phyloP scores from a whole-genome alignment of 129 eudicot species.

The Lactuca sativa region DNA sequence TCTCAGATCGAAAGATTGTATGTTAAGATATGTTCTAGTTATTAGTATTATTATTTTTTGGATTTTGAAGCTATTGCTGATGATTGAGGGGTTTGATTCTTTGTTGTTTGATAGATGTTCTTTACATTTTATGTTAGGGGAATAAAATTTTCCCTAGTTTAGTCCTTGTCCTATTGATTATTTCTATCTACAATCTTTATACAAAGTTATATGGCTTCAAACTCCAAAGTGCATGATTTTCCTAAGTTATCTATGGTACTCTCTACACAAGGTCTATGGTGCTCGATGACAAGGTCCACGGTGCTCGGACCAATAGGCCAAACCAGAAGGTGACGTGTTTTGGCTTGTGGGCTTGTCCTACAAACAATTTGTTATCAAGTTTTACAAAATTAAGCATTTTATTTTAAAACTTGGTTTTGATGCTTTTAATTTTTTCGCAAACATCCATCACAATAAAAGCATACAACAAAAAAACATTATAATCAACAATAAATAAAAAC shows the following conservation, averaged over 20 bases:
- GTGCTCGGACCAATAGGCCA: too few species aligned
- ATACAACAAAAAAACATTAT: too few species aligned
- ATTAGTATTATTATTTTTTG: neutral
- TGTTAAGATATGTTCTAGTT: slow-evolving; percentile 30
- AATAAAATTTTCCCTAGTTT: slow-evolving; percentile 3
- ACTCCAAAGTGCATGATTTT: neutral
- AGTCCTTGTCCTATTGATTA: slow-evolving; percentile 4
- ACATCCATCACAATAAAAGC: too few species aligned
- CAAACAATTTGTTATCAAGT: too few species aligned
- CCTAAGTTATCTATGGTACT: neutral
- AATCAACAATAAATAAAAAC: too few species aligned
- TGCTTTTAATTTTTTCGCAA: too few species aligned
- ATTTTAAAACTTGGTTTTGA: too few species aligned
- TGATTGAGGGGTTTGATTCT: slow-evolving; percentile 23
- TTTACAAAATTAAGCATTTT: too few species aligned
- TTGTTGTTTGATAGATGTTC: slow-evolving; percentile 25
- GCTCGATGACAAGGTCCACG: too few species aligned
- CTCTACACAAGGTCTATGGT: too few species aligned
- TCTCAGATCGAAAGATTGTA: neutral
- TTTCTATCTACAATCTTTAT: neutral
- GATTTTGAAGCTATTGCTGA: slow-evolving; percentile 24
- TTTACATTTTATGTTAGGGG: slow-evolving; percentile 8
- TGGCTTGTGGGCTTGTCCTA: too few species aligned
- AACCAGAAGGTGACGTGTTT: too few species aligned
- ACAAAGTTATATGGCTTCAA: slow-evolving; percentile 7